These are phyloP conservation scores for Aspergillus saccharolyticus DNA, from an alignment of 495 filamentous ascomycete species.

Conservation along the genomic window DNA sequence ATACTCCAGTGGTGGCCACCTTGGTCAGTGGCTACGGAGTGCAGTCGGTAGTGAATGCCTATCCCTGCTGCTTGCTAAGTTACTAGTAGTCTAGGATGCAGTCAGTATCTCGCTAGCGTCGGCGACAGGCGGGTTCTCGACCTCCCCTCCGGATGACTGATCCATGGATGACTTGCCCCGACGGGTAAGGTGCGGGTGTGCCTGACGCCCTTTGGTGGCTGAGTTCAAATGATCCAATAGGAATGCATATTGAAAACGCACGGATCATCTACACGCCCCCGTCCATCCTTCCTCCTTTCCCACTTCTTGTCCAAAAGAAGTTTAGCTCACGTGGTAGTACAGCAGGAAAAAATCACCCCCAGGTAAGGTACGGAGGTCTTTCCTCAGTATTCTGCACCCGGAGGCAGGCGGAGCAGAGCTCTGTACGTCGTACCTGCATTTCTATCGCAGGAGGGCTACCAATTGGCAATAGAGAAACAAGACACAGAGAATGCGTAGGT, in stretches of 20 bases:
- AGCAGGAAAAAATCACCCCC: not conserved
- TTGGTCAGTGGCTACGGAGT: not conserved
- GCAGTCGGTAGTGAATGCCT: not conserved
- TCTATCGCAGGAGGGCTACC: not conserved
- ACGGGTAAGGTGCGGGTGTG: not conserved
- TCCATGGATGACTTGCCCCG: slow-evolving; percentile 2
- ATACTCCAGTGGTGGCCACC: not conserved
- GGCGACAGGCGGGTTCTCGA: slow-evolving; percentile 1
- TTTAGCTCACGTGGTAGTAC: not conserved
- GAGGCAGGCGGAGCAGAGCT: not conserved
- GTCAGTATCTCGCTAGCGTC: not conserved
- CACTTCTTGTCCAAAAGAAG: not conserved
- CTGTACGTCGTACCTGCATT: not conserved
- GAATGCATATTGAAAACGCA: slow-evolving; percentile 1
- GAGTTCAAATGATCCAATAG: slow-evolving; percentile 12
- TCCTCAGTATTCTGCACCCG: not conserved
- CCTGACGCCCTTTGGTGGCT: slow-evolving; percentile 6
- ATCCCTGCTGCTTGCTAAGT: not conserved
- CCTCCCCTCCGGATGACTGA: not conserved
- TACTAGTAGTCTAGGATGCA: not conserved
- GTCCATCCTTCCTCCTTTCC: not conserved
- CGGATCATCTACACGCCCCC: slow-evolving; percentile 13
- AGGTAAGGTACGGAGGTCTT: slow-evolving; percentile 1
- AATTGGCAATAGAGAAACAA: not conserved
- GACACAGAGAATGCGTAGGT: not conserved